A percentile compares a stretch with the other conserved stretches of the same genome.
These are phyloP conservation scores for Microbotryum violaceum DNA, from an alignment of 1,284 basidiomycete genomes.

Conservation along the genomic window DNA sequence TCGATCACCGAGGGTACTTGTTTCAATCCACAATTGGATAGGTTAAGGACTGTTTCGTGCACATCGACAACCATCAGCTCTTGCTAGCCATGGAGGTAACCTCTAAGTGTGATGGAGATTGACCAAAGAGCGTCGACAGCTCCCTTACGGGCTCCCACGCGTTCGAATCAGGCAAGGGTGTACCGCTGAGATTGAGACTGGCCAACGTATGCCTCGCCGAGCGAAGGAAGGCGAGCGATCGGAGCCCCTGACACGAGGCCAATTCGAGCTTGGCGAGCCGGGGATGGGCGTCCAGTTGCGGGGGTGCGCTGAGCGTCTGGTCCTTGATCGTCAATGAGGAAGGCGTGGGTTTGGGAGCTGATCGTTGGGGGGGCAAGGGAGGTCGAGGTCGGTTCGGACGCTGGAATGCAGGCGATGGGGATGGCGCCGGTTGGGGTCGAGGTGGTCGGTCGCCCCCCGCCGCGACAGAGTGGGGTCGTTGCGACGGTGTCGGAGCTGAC, in stretches of 20 bases:
- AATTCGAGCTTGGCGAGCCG: constrained; percentile 21
- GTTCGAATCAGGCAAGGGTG: constrained; percentile 7
- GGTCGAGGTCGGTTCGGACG: too few species aligned
- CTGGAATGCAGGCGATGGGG: too few species aligned
- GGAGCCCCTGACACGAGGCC: constrained; percentile 13
- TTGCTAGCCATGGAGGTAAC: too few species aligned
- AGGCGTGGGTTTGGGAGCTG: too few species aligned
- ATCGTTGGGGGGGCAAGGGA: too few species aligned
- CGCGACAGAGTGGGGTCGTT: too few species aligned
- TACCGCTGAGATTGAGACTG: constrained; percentile 28
- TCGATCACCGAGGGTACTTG: constrained; percentile 17
- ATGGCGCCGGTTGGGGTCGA: too few species aligned
- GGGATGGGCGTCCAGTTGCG: constrained; percentile 2
- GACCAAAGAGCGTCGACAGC: constrained; percentile 20
- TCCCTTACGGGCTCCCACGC: constrained; percentile 25
- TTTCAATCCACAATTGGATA: constrained; percentile 21
- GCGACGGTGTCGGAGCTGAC: too few species aligned
- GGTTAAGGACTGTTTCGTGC: constrained; percentile 22
- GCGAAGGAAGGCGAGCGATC: constrained; percentile 13
- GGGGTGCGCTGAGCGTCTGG: constrained; percentile 8
- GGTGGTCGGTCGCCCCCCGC: too few species aligned
- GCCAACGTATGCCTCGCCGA: constrained; percentile 15
- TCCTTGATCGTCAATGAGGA: neutral
- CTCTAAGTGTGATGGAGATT: neutral
- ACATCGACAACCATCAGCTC: too few species aligned